phyloP scores from a whole-genome alignment of 176 grass and related monocot species.

The Alloteropsis semialata region DNA sequence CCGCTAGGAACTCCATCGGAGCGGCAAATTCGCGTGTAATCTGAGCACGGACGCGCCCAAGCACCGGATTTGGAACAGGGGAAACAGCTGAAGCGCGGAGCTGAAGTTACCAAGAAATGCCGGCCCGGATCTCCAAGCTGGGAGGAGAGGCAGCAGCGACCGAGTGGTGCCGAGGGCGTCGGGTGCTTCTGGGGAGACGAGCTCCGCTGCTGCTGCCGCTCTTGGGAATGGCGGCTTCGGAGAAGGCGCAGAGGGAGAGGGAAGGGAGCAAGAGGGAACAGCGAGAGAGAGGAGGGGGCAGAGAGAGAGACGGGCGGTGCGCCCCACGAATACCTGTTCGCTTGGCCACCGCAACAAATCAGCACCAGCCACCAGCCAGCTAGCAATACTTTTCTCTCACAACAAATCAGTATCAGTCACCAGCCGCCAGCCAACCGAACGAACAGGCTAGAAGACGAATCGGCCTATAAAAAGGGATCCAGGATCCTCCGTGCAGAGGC shows the following conservation, averaged over 20 bases:
- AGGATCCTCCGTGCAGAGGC: constrained; percentile 30
- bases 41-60: not conserved
- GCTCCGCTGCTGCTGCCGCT: not conserved
- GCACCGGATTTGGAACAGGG: not conserved
- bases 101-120: constrained; percentile 39
- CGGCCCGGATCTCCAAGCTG: constrained; percentile 22
- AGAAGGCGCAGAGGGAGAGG: not conserved
- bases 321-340: too few relatives aligned
- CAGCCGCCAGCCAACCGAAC: too few relatives aligned
- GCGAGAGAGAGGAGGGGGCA: not conserved
- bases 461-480: constrained; percentile 24
- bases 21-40: not conserved
- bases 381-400: too few relatives aligned
- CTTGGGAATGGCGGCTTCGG: constrained; percentile 35
- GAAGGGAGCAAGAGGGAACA: not conserved
- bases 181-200: not conserved
- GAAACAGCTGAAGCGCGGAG: not conserved
- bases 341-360: too few relatives aligned
- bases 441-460: too few relatives aligned
- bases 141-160: not conserved
- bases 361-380: too few relatives aligned
- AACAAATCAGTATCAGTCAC: too few relatives aligned
- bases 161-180: not conserved
- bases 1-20: not conserved
- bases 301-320: not conserved